These are phyloP conservation scores for Gracilaria domingensis DNA, from an alignment of 23 red algal genomes.

Conservation along the genomic window DNA sequence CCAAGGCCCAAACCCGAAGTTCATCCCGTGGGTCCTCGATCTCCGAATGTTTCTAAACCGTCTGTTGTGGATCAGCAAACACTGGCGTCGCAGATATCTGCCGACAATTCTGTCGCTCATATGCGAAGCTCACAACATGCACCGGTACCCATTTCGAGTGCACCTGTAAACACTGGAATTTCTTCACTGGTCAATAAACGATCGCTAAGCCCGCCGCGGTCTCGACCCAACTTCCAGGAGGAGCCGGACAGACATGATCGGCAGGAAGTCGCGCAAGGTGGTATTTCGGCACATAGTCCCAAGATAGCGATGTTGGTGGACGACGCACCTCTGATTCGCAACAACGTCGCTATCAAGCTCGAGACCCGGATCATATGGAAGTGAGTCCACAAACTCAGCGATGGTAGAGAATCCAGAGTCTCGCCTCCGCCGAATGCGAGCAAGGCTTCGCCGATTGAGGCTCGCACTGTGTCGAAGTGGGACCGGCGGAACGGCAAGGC, in stretches of 20 bases:
- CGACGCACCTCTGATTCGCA: neutral
- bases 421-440: neutral
- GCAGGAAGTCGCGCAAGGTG: neutral
- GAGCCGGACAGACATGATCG: conserved; percentile 8
- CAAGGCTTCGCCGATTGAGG: neutral
- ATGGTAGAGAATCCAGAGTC: neutral
- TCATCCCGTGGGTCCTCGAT: neutral
- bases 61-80: neutral
- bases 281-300: neutral
- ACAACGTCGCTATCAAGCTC: neutral
- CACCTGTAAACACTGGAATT: conserved; percentile 3
- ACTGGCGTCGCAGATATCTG: neutral
- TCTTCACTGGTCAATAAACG: conserved; percentile 10
- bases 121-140: neutral
- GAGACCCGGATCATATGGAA: conserved; percentile 7
- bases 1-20: neutral
- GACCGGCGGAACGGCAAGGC: neutral
- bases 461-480: neutral
- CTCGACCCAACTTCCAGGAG: conserved; percentile 1
- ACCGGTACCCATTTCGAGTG: neutral
- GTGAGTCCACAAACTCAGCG: conserved; percentile 8
- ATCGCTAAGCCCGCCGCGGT: conserved; percentile 13
- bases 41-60: conserved; percentile 19
- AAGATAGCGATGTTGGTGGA: neutral
- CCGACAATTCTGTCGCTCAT: conserved; percentile 8